Evolutionary conservation across 1,139 yeast genomes (phyloP), one percentile per base, ranked within the genome.

Genomic region (Hanseniaspora uvarum): DNA sequence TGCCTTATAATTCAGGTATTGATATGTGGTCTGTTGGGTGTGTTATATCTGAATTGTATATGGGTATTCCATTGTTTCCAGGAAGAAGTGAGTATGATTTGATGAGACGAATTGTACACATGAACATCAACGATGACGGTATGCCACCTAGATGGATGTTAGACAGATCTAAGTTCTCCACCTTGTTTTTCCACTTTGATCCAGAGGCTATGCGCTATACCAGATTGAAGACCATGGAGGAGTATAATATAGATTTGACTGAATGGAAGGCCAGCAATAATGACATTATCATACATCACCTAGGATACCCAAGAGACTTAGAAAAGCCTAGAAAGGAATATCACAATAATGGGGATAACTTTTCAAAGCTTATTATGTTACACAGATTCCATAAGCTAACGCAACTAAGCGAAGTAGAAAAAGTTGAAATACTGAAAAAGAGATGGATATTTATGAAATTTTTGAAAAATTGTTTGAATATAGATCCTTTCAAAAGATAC

Each of bases 1-100:
- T 92, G 47, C 95, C 96, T 5, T 85, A 84, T 62, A 85, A 96
- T 0, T 81, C 95, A 21, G 81, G 95, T 8, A 92, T 92, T 56
- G 99, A 92, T 67, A 88, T 92, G 89, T 92, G 99, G 99, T 88
- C 97, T 1, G 72, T 92, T 46, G 99, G 98, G 1, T 92, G 99
- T 71, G 92, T 94, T 54, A 83, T 89, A 36, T 96, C 96, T 0
- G 99, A 92, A 66, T 71, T 92, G 54, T 92, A 88, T 62, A 70
- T 92, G 55, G 99, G 99, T 0, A 73, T 92, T 55, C 99, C 99
- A 0, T 75, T 92, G 62, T 88, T 92, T 63, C 97, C 99, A 0
- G 98, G 98, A 2, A 78, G 89, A 4, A 86, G 96, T 0, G 98
- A 92, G 67, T 92, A 83, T 68, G 88, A 92, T 65, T 97, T 89